Base-by-base conservation (phyloP, 2,329 filamentous ascomycete genomes). In the Sporothrix curviconia region DNA sequence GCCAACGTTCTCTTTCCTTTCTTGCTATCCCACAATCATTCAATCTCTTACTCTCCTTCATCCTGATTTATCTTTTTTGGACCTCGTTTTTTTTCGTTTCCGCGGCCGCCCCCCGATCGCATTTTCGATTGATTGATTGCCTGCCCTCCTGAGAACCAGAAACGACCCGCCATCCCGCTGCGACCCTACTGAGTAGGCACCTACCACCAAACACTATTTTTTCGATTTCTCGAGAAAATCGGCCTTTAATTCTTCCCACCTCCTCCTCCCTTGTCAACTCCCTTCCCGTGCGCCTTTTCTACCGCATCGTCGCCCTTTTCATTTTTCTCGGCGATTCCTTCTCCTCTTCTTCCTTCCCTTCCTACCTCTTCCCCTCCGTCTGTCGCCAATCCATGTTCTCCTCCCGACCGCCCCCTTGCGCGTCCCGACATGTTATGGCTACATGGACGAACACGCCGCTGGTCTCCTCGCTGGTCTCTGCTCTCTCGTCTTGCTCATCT, bases 341-440 rank as follows among this genome's bases (percentile, higher is more conserved):
- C 30, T 30, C 2, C 14, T n/a, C 12, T 22, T 34, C 32, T 19
- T 49, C 32, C 37, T 34, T 36, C 22, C 22, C 51, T 47, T 42
- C 42, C 44, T 19, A 9, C 40, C 51, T 22, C 46, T 42, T 36
- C 28, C 40, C 36, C 19, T 55, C 39, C n/a, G n/a, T n/a, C n/a
- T n/a, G n/a, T n/a, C 40, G 19, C n/a, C 7, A 17, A 40, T 64
- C 62, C 58, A 59, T 59, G 58, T 54, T 39, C 25, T 19, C 58
- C 36, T 54, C 49, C 43, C 30, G 44, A 19, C 39, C 37, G 25
- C 37, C 55, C 40, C 44, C 28, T 49, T 53, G 58, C 59, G 64
- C 62, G 64, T 63, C 68, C 64, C 74, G 74, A 70, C 71, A 77
- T 77, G 74, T 76, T 72, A 77, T 77, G 75, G 73, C 68, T 71